Percentiles rank a stretch among this genome's conserved stretches.
Evolutionary conservation across 225 moss, liverwort and hornwort species (phyloP).

Genomic region (Takakia lepidozioides): DNA sequence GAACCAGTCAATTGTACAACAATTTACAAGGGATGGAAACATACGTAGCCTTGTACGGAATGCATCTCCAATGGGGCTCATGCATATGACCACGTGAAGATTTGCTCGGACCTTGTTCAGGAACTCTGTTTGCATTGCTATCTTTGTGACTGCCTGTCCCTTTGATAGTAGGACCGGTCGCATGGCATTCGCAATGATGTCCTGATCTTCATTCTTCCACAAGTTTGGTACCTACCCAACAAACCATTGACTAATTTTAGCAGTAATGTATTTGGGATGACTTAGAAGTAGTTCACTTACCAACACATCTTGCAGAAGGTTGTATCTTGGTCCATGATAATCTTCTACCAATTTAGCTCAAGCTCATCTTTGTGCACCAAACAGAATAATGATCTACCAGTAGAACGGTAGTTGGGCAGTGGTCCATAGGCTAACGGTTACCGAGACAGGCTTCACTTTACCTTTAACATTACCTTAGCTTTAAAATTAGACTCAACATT

Average conservation of each 20-base stretch:
- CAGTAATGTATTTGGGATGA: no score
- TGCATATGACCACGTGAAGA: slow-evolving; percentile 66
- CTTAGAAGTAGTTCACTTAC: no score
- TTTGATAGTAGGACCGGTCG: slow-evolving; percentile 40
- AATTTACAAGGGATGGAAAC: slow-evolving; percentile 95
- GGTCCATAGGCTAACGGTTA: no score
- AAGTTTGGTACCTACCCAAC: slow-evolving; percentile 71
- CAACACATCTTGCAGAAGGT: no score
- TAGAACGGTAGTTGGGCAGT: no score
- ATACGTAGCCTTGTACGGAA: slow-evolving; percentile 76
- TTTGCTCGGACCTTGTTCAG: slow-evolving; percentile 72
- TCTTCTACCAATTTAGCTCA: no score
- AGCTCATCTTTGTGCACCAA: no score
- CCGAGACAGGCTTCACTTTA: no score
- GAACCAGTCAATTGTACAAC: slow-evolving; percentile 94
- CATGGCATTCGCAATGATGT: slow-evolving; percentile 74
- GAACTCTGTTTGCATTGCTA: slow-evolving; percentile 63
- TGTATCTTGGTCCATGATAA: no score
- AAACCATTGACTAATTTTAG: neutral
- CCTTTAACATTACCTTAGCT: no score
- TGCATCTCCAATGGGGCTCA: slow-evolving; percentile 90
- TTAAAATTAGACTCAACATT: no score
- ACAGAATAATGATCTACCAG: no score
- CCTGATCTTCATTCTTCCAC: slow-evolving; percentile 82
- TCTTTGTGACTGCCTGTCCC: slow-evolving; percentile 61